A percentile compares a stretch with the other conserved stretches of the same genome.
phyloP scores from a whole-genome alignment of 345 rosid genomes.

The Kernera saxatilis region DNA sequence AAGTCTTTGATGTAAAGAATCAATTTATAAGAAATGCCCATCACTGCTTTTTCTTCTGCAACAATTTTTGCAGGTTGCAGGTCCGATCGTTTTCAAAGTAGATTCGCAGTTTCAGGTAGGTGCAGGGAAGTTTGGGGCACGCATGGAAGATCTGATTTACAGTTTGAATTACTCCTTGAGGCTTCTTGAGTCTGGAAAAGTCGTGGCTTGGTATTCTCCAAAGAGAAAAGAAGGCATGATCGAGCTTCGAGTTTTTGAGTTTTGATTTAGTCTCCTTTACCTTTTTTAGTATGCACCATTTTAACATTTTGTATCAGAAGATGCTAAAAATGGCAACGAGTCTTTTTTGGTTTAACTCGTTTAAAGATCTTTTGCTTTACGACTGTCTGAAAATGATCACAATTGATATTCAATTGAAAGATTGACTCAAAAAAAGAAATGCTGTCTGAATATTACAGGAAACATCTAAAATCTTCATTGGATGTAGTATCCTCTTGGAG shows the following conservation, averaged over 20 bases:
- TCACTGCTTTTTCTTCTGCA: not conserved
- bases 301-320: constrained; percentile 14
- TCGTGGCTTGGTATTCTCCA: constrained; percentile 90
- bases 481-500: not conserved
- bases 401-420: not conserved
- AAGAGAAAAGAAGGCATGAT: constrained; percentile 86
- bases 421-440: not conserved
- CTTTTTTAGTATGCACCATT: not conserved
- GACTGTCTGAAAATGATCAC: not conserved
- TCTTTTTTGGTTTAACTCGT: not conserved
- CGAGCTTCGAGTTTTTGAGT: constrained; percentile 71
- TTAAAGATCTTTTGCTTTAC: not conserved
- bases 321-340: not conserved
- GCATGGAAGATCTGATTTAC: constrained; percentile 55
- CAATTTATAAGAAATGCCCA: not conserved
- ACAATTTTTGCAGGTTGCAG: constrained; percentile 49
- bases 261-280: constrained; percentile 23
- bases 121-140: constrained; percentile 34
- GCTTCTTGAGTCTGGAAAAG: constrained; percentile 65
- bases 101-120: constrained; percentile 54
- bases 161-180: constrained; percentile 68
- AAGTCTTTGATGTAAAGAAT: not conserved
- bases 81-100: constrained; percentile 60
- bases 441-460: not conserved
- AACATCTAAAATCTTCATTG: not conserved